These are phyloP conservation scores for Cystobasidium onofrii DNA, from an alignment of 768 basidiomycete species.

Conservation along the genomic window DNA sequence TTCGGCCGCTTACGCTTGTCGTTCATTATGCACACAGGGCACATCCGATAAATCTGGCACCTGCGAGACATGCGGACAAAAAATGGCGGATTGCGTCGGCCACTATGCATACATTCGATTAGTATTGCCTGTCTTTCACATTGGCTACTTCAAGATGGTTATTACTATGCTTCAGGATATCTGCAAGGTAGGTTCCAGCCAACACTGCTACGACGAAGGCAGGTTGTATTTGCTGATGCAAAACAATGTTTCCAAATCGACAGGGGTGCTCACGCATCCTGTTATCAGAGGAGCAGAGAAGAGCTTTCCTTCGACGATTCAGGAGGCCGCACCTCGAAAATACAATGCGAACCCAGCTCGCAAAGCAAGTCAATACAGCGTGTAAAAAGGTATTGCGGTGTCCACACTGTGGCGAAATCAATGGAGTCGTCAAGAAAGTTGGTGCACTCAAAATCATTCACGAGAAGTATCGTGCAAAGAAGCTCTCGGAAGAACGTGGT, in stretches of 20 bases:
- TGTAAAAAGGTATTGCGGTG: constrained; percentile 88
- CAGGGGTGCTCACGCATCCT: constrained; percentile 82
- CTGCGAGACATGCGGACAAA: constrained; percentile 91
- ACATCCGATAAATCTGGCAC: constrained; percentile 84
- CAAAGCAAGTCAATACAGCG: constrained; percentile 72
- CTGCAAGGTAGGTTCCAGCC: constrained; percentile 64
- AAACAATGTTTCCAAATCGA: not conserved
- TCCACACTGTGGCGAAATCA: constrained; percentile 83
- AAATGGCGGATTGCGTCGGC: constrained; percentile 87
- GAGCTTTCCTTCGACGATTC: constrained; percentile 77
- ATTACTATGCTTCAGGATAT: constrained; percentile 88
- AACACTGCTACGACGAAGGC: not conserved
- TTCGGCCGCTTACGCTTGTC: not conserved
- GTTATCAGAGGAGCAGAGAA: constrained; percentile 75
- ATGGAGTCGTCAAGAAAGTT: constrained; percentile 92
- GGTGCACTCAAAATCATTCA: constrained; percentile 93
- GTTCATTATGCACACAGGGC: constrained; percentile 55
- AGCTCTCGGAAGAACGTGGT: constrained; percentile 84
- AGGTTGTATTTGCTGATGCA: not conserved
- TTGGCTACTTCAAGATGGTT: constrained; percentile 95
- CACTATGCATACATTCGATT: constrained; percentile 99
- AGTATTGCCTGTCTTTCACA: constrained; percentile 91
- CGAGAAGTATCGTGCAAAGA: constrained; percentile 92
- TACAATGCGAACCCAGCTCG: constrained; percentile 69
- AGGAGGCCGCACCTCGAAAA: constrained; percentile 84